phyloP scores from a whole-genome alignment of 257 asterid genomes.

The Fraxinus pennsylvanica region DNA sequence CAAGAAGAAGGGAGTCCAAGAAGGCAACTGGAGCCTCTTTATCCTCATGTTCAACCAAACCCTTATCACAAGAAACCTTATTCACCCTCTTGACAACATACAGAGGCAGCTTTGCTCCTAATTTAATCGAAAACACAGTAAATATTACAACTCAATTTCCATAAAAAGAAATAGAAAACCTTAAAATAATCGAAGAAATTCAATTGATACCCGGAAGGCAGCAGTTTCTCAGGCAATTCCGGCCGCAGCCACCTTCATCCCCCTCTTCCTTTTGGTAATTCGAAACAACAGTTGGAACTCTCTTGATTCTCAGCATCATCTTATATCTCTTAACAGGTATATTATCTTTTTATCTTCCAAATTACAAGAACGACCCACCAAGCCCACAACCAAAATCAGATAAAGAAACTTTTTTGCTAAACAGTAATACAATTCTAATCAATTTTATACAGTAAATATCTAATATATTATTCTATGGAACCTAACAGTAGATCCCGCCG shows the following conservation, averaged over 20 bases:
- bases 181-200: neutral
- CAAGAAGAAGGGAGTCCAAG: conserved; percentile 69
- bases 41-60: conserved; percentile 30
- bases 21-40: conserved; percentile 55
- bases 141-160: neutral
- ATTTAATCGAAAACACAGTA: conserved; percentile 19
- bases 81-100: conserved; percentile 55
- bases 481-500: conserved; percentile 54
- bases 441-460: conserved; percentile 1
- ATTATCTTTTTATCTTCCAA: neutral
- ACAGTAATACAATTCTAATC: neutral
- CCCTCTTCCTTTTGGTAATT: conserved; percentile 78
- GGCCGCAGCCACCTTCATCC: conserved; percentile 77
- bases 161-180: neutral
- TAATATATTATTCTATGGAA: conserved; percentile 3
- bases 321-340: conserved; percentile 6
- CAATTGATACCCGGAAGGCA: conserved; percentile 64
- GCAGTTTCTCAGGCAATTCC: conserved; percentile 75
- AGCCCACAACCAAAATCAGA: neutral
- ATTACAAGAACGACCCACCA: neutral
- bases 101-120: conserved; percentile 82
- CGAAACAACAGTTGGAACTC: conserved; percentile 86
- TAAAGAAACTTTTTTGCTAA: neutral
- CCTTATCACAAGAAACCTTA: conserved; percentile 20
- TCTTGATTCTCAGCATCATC: conserved; percentile 69